Base-by-base conservation (phyloP, 2,329 filamentous ascomycete genomes). In the Ophiocordyceps sinensis region DNA sequence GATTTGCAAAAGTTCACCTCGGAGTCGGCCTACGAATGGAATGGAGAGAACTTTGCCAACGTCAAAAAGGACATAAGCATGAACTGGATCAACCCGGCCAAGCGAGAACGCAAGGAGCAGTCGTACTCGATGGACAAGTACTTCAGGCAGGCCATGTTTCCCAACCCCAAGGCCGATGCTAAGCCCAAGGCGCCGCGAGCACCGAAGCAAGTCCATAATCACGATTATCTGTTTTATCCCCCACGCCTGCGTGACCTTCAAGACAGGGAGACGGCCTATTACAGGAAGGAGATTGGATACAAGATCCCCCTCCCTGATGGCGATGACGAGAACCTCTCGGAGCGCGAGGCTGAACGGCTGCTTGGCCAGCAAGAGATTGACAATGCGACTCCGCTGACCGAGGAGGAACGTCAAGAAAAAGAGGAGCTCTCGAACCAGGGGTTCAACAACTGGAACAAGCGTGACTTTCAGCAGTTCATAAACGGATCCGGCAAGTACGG, bases 91-190 rank as follows among this genome's bases (percentile, higher is more conserved):
- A 94, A 98, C 53, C 93, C 91, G 2, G 80, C 89, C 14, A 98
- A 98, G 70, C 88, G 91, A 61, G 93, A 98, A 65, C 85, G 91
- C 54, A 98, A 96, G 62, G 89, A 96, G 56, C 87, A 95, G 58
- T 87, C 86, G 5, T 98, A 98, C 59, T 95, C 89, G 0, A 94
- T 98, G 68, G 93, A 98, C 60, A 94, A 95, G 61, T 98, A 98
- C 65, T 98, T 96, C 65, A 82, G 89, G 49, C 81, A 93, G 53
- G 85, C 87, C 10, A 75, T 98, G 55, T 83, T 84, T 52, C 71
- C 71, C 11, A 73, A 76, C 30, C 91, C 85, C 79, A 86, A 60
- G 77, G 81, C 85, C 32, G 87, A 95, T 46, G 75, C 84, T 23
- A 95, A 95, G 61, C 88, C 89, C 9, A 94, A 94, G 63, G 85